These are phyloP conservation scores for Leccinum colubrinum DNA, from an alignment of 1,284 basidiomycete species.

Conservation along the genomic window DNA sequence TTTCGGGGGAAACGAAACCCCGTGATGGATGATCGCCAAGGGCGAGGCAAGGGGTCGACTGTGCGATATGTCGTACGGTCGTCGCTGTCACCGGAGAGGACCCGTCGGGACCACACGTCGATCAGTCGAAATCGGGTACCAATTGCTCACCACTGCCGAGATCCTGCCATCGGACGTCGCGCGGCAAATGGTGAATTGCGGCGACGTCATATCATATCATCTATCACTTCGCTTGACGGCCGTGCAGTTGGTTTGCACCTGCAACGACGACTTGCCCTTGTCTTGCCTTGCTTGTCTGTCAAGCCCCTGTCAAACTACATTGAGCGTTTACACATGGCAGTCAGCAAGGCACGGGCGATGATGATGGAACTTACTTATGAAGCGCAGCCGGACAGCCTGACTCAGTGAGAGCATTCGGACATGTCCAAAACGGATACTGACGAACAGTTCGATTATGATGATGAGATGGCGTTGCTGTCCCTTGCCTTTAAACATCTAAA, in stretches of 20 bases:
- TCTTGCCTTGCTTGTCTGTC: constrained; percentile 8
- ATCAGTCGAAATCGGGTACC: constrained; percentile 6
- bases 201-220: neutral
- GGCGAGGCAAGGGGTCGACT: neutral
- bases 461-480: constrained; percentile 18
- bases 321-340: constrained; percentile 12
- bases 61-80: constrained; percentile 3
- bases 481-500: neutral
- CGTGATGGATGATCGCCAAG: neutral
- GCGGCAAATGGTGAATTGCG: neutral
- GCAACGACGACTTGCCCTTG: neutral
- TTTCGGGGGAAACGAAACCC: constrained; percentile 4
- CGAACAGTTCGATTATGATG: constrained; percentile 20
- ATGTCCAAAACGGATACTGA: constrained; percentile 11
- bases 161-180: neutral
- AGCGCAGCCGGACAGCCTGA: neutral
- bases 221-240: neutral
- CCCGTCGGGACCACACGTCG: constrained; percentile 6
- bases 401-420: neutral
- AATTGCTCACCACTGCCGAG: constrained; percentile 1
- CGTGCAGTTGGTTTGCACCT: neutral
- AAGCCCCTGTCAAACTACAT: constrained; percentile 10
- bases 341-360: constrained; percentile 21
- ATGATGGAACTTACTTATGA: neutral
- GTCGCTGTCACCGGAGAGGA: constrained; percentile 3